Evolutionary conservation across 805 yeast species (phyloP), one percentile per base, ranked within the genome.

Genomic region (Kazachstania taianensis): DNA sequence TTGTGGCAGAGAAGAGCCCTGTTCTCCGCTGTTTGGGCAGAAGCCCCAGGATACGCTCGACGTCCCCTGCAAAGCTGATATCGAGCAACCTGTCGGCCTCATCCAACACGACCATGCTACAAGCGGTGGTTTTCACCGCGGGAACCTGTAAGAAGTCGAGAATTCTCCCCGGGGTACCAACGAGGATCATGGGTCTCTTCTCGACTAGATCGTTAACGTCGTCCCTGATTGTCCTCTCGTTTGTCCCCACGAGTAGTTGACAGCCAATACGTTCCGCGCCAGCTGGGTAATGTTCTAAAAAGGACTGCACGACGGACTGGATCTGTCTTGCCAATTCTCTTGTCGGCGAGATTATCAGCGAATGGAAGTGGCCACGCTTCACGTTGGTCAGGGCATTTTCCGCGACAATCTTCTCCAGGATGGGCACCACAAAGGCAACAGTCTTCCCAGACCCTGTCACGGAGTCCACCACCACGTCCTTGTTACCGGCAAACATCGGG

Each of bases 361-460:
- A 82, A 40, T 76, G 71, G 53, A 84, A 72, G 41, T 78, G 78
- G 8, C 92, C 94, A 42, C 67, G 70, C 39, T 65, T 69, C 15
- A 70, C 49, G 16, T 39, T 47, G 4, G 40, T n/a, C 28, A 45
- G 46, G 3, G 61, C 62, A 16, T 59, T 60, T 20, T 57, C 63
- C 3, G 53, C 50, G 5, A 67, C 40, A 6, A 86, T 58, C 45
- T 76, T 78, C 48, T 86, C 89, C 4, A 86, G 50, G 1, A 82
- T 70, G 0, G 98, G 98, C 2, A 92, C 68, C 4, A 78, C 74
- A 62, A 82, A 92, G 3, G 96, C 81, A n/a, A 87, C 57, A 0
- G 98, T 92, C 55, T 92, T 92, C n/a, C 98, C 98, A 0, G 96
- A 86, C 0, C 98, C 98, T 0, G 98, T 92, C 1, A 85, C 95